phyloP scores from a whole-genome alignment of 805 yeast genomes.

The Schizosaccharomyces octosporus region DNA sequence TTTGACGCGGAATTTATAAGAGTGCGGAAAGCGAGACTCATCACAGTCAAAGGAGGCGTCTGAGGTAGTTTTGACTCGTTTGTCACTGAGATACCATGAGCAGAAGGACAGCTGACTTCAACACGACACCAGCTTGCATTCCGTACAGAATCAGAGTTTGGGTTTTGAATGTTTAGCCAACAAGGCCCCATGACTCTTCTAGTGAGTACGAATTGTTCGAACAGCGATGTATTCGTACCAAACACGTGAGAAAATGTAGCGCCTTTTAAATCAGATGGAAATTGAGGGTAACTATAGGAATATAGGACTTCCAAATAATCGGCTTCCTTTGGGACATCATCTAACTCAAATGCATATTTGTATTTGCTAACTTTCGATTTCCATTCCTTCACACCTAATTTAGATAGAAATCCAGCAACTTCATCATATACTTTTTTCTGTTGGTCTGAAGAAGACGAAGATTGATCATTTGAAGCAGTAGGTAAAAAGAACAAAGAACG shows the following conservation, averaged over 20 bases:
- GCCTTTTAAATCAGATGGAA: slow-evolving; percentile 47
- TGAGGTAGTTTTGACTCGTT: slow-evolving; percentile 12
- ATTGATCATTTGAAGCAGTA: neutral
- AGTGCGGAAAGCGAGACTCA: slow-evolving; percentile 61
- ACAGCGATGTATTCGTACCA: slow-evolving; percentile 48
- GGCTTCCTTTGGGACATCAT: slow-evolving; percentile 52
- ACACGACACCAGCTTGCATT: slow-evolving; percentile 59
- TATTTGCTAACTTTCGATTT: slow-evolving; percentile 45
- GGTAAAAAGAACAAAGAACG: slow-evolving; percentile 66
- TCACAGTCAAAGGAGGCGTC: slow-evolving; percentile 43
- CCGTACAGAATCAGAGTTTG: slow-evolving; percentile 31
- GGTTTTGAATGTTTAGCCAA: slow-evolving; percentile 57
- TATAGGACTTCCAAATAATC: slow-evolving; percentile 57
- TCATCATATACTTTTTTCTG: slow-evolving; percentile 57
- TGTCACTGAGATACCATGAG: slow-evolving; percentile 21
- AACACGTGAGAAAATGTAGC: slow-evolving; percentile 55
- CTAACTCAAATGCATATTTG: slow-evolving; percentile 74
- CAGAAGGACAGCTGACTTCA: slow-evolving; percentile 31
- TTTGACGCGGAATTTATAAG: slow-evolving; percentile 48
- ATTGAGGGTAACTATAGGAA: slow-evolving; percentile 27
- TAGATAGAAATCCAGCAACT: slow-evolving; percentile 37
- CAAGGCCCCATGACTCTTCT: slow-evolving; percentile 90
- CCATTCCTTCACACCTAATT: slow-evolving; percentile 34
- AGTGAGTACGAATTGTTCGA: slow-evolving; percentile 68
- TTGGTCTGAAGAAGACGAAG: slow-evolving; percentile 7